Base-by-base conservation (phyloP, 441 rosid species). In the Manihot esculenta region DNA sequence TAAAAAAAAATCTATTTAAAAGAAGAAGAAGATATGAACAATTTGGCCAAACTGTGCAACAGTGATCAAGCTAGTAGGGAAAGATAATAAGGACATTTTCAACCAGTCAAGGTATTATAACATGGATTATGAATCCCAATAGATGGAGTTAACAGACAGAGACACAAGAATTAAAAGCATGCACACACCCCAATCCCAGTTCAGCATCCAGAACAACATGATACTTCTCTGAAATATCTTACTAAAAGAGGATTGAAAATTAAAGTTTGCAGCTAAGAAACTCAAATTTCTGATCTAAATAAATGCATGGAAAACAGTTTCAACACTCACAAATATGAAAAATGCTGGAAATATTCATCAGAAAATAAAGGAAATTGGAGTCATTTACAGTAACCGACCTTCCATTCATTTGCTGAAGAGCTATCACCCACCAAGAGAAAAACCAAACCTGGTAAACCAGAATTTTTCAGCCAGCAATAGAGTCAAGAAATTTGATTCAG, bases 311-410 rank as follows among this genome's bases (percentile, higher is more conserved):
- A 35, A n/a, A n/a, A n/a, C n/a, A n/a, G n/a, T n/a, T n/a, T n/a
- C n/a, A n/a, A n/a, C n/a, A n/a, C n/a, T n/a, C n/a, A 35, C 4
- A 35, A 35, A 50, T 51, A 11, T 15, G 45, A 66, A 13, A 38
- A n/a, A 42, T n/a, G 50, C 33, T 3, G 20, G n/a, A 51, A 26
- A 10, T 41, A 8, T 51, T 33, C 26, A 50, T 50, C 10, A 26
- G 0, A 24, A 26, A 58, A 38, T 10, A 55, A 41, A n/a, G n/a
- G 67, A 35, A 35, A 30, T 30, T 35, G 4, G 7, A 35, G 5
- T 4, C 51, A 45, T 50, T 71, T 26, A 70, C 80, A 78, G 67
- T 38, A 79, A 82, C 78, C 73, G 77, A 89, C 89, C 93, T 80
- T 77, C 30, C 63, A 66, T 76, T 75, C 77, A 72, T 73, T 64